phyloP scores from a whole-genome alignment of 371 early-diverging fungal species.

The Apophysomyces elegans region DNA sequence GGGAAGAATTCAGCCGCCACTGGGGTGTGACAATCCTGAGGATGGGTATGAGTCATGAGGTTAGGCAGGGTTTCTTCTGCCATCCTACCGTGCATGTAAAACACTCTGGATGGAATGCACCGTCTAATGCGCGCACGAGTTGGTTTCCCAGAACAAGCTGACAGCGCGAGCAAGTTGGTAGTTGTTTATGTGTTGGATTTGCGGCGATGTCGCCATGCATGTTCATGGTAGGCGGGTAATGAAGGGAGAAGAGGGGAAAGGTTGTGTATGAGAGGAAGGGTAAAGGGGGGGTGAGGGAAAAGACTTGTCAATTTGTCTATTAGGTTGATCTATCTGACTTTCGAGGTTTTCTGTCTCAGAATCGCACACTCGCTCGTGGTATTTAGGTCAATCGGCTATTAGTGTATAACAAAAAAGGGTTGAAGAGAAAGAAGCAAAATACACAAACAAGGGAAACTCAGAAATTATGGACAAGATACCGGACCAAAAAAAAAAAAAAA shows the following conservation, averaged over 20 bases:
- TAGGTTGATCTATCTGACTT: constrained; percentile 7
- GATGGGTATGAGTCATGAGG: constrained; percentile 7
- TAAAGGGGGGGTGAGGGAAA: neutral
- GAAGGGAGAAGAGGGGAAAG: neutral
- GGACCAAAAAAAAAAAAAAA: constrained; percentile 3
- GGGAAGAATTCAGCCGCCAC: constrained; percentile 90
- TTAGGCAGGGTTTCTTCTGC: neutral
- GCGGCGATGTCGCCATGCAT: neutral
- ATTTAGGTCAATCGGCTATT: too few relatives aligned
- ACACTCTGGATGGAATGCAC: constrained; percentile 87
- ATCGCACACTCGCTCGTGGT: neutral
- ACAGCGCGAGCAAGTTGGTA: constrained; percentile 30
- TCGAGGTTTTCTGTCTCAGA: constrained; percentile 4
- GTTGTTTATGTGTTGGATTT: constrained; percentile 12
- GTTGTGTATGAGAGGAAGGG: neutral
- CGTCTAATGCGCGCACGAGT: constrained; percentile 83
- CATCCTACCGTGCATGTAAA: constrained; percentile 85
- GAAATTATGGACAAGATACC: neutral
- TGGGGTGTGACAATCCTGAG: constrained; percentile 79
- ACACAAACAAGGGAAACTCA: too few relatives aligned
- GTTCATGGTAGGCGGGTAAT: constrained; percentile 3
- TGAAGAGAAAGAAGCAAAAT: too few relatives aligned
- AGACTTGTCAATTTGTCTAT: constrained; percentile 11
- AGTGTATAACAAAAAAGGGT: too few relatives aligned
- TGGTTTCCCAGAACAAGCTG: constrained; percentile 57